phyloP scores from a whole-genome alignment of 2,329 filamentous ascomycete genomes.

The Colletotrichum sp. region DNA sequence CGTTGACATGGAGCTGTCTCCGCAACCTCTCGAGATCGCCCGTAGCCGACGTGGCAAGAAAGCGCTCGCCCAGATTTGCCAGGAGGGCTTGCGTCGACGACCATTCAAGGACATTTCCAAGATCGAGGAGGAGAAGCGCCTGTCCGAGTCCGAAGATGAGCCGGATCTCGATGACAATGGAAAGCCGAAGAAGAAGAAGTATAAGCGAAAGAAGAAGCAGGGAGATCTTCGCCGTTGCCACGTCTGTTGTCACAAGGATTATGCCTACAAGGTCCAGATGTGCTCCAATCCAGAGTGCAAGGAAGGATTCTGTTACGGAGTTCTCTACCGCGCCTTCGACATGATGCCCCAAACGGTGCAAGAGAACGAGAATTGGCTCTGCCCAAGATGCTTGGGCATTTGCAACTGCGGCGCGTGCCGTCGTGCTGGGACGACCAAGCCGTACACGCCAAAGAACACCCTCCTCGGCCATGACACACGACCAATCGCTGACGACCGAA shows the following conservation, averaged over 20 bases:
- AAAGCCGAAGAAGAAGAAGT: conserved; percentile 66
- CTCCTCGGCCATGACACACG: conserved; percentile 90
- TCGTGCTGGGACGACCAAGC: conserved; percentile 66
- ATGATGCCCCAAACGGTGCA: conserved; percentile 84
- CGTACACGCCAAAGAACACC: conserved; percentile 87
- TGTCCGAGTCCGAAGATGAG: conserved; percentile 47
- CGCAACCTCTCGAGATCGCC: conserved; percentile 73
- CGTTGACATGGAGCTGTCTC: conserved; percentile 68
- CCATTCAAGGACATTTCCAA: conserved; percentile 85
- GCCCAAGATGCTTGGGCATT: conserved; percentile 82
- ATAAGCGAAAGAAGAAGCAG: conserved; percentile 57
- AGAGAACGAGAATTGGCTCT: conserved; percentile 84
- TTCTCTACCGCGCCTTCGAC: conserved; percentile 89
- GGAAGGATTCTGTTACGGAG: conserved; percentile 89
- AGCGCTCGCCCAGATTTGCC: conserved; percentile 89
- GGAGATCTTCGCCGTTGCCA: conserved; percentile 73
- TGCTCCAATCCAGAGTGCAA: conserved; percentile 75
- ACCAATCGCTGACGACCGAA: conserved; percentile 87
- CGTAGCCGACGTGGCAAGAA: conserved; percentile 73
- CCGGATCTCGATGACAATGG: conserved; percentile 69
- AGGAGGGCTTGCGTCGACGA: conserved; percentile 80
- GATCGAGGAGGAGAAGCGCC: conserved; percentile 52
- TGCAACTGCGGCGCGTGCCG: conserved; percentile 89
- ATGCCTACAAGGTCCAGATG: conserved; percentile 82
- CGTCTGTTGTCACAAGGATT: conserved; percentile 81